Evolutionary conservation across 148 eudicot species (phyloP), one percentile per base, ranked within the genome.

Genomic region (Rhododendron griersonianum): DNA sequence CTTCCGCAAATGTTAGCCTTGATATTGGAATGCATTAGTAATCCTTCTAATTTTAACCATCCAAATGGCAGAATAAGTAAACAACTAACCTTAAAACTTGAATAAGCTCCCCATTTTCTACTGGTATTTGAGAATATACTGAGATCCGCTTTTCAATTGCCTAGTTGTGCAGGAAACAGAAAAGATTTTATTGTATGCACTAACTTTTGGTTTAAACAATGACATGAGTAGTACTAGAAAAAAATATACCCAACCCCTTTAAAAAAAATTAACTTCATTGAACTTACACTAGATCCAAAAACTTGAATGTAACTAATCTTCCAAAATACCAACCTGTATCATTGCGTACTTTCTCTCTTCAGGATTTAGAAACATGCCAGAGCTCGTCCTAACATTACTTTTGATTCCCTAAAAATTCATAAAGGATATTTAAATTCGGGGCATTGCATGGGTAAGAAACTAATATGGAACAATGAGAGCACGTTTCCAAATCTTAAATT

Each of bases 121-220:
- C 87, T 86, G 98, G 99, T 82, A 96, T 87, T 91, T 96, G 99
- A 86, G 99, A 92, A 90, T 91, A 95, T 33, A 95, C 95, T 89
- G 99, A 94, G 76, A 96, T 96, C 81, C 98, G 93, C 86, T 95
- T 94, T 90, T 96, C 99, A 86, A 96, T 96, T 80, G 95, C 96
- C 99, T 96, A 90, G 78, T 83, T 75, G 87, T 79, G 50, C 80
- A 81, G 75, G 78, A 35, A 73, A 83, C 28, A 74, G n/a, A 57
- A 55, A 83, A 75, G 44, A 85, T n/a, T 81, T 25, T 28, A 81
- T 13, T 39, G 55, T 16, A 39, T 81, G 78, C 41, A 19, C 67
- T 61, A 10, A 81, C 83, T 14, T 25, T 25, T 67, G 33, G 10
- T 67, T 25, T 10, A 67, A 25, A 55, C 63, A 14, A 81, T 33